A percentile compares a stretch with the other conserved stretches of the same genome.
Conservation (phyloP, 169 alveolate species). For the Eimeria necatrix region DNA sequence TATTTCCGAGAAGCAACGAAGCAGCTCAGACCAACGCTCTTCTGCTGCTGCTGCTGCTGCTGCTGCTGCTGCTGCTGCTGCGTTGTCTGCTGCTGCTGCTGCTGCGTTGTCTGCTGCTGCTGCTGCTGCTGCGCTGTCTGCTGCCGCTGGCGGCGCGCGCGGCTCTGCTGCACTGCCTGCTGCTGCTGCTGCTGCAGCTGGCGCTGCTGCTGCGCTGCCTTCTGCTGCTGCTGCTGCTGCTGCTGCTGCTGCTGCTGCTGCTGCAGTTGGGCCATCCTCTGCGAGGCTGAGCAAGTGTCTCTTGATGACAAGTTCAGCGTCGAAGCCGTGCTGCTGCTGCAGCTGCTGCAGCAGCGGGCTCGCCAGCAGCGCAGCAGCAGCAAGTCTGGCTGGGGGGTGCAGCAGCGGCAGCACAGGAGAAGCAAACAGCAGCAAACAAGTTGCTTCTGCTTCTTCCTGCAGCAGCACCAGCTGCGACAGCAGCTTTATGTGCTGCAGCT, state of each 20-base stretch:
- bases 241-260: conserved; percentile 14
- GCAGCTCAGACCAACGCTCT: not conserved
- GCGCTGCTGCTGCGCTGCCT: conserved; percentile 6
- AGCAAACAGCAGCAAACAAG: conserved; percentile 19
- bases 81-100: not conserved
- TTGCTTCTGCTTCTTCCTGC: conserved; percentile 57
- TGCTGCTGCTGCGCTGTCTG: not conserved
- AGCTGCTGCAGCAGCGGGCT: not conserved
- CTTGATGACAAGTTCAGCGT: not conserved
- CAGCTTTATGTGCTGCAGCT: not conserved
- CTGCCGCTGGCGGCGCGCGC: conserved; percentile 32
- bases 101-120: not conserved
- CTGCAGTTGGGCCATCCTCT: not conserved
- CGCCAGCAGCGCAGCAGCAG: conserved; percentile 20
- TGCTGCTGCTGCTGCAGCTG: conserved; percentile 5
- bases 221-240: conserved; percentile 36
- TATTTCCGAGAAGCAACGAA: not conserved
- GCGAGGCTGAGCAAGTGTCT: not conserved
- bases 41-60: no score
- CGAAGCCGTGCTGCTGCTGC: not conserved
- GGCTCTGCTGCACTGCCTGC: no score
- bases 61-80: no score
- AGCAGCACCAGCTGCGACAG: not conserved
- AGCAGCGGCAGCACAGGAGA: conserved; percentile 16
- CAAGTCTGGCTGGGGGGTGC: conserved; percentile 55